Base-by-base conservation (phyloP, 495 filamentous ascomycete species). In the Cenococcum geophilum region DNA sequence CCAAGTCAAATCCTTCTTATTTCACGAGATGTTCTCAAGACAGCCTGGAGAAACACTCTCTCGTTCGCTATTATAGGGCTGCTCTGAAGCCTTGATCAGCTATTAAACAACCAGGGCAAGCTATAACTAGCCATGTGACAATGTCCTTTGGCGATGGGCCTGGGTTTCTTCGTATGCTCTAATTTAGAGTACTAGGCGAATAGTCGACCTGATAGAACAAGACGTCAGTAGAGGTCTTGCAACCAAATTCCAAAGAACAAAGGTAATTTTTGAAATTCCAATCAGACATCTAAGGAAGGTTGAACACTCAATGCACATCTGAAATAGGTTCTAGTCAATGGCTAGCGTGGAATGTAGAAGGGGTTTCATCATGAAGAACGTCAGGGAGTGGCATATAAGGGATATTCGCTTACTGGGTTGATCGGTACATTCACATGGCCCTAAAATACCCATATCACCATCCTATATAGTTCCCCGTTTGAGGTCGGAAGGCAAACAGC, bases 261-360 rank as follows among this genome's bases (percentile, higher is more conserved):
- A 43, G 57, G 48, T 25, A 58, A 47, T 64, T 4, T 45, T 45
- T n/a, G n/a, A 18, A 14, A 18, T 16, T 18, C 40, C 18, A 52
- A 52, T 52, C 66, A 65, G 62, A 68, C 66, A 68, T 65, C 66
- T 58, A 68, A 68, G 58, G 62, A 68, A 68, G 62, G 36, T 47
- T 40, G 5, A 32, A 18, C 59, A 54, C 62, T 68, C 62, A 68
- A 40, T 4, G 55, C 45, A 22, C 60, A 53, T 62, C 65, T 64
- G n/a, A 36, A 55, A 50, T 60, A 59, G 61, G 61, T 68, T 67
- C 64, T 32, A 63, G 52, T 22, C 53, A 32, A 58, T 60, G 61
- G 65, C 65, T 68, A 43, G 53, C 57, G 61, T 68, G 65, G 65
- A 68, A 68, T 68, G 58, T 64, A 57, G 61, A 61, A 68, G 8